Conservation (phyloP, 2,329 filamentous ascomycete species). For the Penicillium polonicum region DNA sequence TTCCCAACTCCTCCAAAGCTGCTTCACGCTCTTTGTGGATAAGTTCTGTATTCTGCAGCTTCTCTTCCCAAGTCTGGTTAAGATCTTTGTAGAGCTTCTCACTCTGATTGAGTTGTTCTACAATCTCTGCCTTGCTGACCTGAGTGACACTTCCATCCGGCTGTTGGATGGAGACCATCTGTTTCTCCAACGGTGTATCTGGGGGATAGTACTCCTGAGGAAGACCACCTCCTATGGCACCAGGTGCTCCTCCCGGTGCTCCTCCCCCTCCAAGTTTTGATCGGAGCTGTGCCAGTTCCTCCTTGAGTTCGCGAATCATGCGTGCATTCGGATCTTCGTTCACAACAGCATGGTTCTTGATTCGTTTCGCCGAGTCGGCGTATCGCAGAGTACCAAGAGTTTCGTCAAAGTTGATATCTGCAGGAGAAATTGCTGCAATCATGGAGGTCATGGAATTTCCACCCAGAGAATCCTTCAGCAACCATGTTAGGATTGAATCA, state of each 20-base stretch:
- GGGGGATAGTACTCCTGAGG: conserved; percentile 85
- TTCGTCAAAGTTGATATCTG: conserved; percentile 98
- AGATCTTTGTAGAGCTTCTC: conserved; percentile 95
- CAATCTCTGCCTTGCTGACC: conserved; percentile 97
- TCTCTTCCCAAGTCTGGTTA: conserved; percentile 99
- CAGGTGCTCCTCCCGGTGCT: conserved; percentile 42
- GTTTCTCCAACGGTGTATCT: conserved; percentile 88
- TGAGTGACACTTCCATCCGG: conserved; percentile 85
- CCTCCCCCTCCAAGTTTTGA: conserved; percentile 73
- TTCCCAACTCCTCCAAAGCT: conserved; percentile 91
- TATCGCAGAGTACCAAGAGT: conserved; percentile 94
- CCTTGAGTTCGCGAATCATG: conserved; percentile 97
- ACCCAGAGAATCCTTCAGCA: conserved; percentile 93
- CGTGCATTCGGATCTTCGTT: conserved; percentile 98
- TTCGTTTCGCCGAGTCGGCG: conserved; percentile 95
- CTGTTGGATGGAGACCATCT: conserved; percentile 91
- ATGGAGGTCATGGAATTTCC: conserved; percentile 99
- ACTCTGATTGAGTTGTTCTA: conserved; percentile 91
- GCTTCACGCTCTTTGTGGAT: conserved; percentile 97
- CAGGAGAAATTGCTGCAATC: conserved; percentile 98
- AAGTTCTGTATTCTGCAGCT: conserved; percentile 88
- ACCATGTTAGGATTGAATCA: conserved; percentile 94
- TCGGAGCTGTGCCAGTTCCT: conserved; percentile 81
- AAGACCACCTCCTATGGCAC: conserved; percentile 50
- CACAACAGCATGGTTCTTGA: conserved; percentile 99